Evolutionary conservation across 306 rosid species (phyloP), one percentile per base, ranked within the genome.

Genomic region (Biancaea sappan): DNA sequence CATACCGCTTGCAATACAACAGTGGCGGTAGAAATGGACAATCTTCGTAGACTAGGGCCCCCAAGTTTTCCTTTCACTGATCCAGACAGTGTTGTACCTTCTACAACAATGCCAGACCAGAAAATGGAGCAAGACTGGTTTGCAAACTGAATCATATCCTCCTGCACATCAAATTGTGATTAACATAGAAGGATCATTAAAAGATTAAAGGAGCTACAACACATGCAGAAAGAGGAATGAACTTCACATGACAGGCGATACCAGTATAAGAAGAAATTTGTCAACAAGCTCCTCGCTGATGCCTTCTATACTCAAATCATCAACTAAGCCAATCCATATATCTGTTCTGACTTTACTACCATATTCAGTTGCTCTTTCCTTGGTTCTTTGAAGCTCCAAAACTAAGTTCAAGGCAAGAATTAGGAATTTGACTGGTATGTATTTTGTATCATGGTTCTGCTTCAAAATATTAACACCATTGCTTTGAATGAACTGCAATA

Each of bases 41-140:
- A 77, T 74, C 98, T 89, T 50, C 98, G 91, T 79, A 91, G 98
- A 83, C 98, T 91, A 32, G 96, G 98, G 58, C 98, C 98, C 79
- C 98, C 98, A 59, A 94, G 98, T 72, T 84, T 94, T 73, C 98
- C 98, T 79, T 77, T 94, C 46, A 94, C 97, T 25, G 94, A 83
- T 81, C 94, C 81, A 52, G 98, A 97, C 26, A 94, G 86, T 67
- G 66, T 35, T 43, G 79, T 56, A 57, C 82, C 93, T 44, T 84
- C 92, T 60, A 12, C 60, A 69, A 28, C 77, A 77, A 60, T 48
- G 61, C 66, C 71, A 75, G 86, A 82, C 85, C 91, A 91, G 81
- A 91, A 91, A 73, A 94, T 81, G 59, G 90, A 85, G 80, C 94
- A 91, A 61, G 91, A 88, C 65, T 66, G 57, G 63, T 80, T 74